These are phyloP conservation scores for Harringtonia lauricola DNA, from an alignment of 2,329 filamentous ascomycete species.

Conservation along the genomic window DNA sequence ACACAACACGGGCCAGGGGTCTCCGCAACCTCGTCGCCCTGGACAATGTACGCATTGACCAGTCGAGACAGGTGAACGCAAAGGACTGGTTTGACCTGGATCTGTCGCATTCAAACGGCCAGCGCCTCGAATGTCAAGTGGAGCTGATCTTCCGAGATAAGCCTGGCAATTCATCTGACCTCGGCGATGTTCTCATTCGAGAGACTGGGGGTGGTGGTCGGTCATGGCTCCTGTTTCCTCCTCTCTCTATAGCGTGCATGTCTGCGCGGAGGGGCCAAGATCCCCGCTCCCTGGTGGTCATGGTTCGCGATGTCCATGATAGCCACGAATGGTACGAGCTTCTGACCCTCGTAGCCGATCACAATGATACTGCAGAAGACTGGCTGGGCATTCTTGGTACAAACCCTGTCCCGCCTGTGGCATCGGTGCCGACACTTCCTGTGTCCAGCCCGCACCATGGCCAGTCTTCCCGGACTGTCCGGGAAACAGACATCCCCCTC, in stretches of 20 bases:
- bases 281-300: slow-evolving; percentile 65
- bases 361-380: slow-evolving; percentile 67
- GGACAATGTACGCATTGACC: slow-evolving; percentile 60
- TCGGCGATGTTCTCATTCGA: slow-evolving; percentile 83
- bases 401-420: slow-evolving; percentile 27
- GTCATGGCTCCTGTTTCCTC: slow-evolving; percentile 82
- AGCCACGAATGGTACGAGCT: slow-evolving; percentile 73
- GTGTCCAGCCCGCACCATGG: neutral
- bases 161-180: slow-evolving; percentile 49
- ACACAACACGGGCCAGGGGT: slow-evolving; percentile 70
- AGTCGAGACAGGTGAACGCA: slow-evolving; percentile 71
- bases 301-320: slow-evolving; percentile 57
- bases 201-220: slow-evolving; percentile 65
- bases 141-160: slow-evolving; percentile 83
- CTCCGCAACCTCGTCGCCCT: slow-evolving; percentile 64
- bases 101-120: slow-evolving; percentile 77
- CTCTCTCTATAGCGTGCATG: slow-evolving; percentile 59
- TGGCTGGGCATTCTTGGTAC: slow-evolving; percentile 73
- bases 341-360: slow-evolving; percentile 63
- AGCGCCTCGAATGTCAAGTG: slow-evolving; percentile 78
- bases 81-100: slow-evolving; percentile 85
- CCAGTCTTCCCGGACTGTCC: slow-evolving; percentile 10
- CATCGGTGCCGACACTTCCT: neutral
- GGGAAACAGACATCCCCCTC: slow-evolving; percentile 23
- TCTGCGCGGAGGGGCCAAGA: slow-evolving; percentile 70